Conservation (phyloP, 306 rosid genomes). For the Quercus berberidifolia region DNA sequence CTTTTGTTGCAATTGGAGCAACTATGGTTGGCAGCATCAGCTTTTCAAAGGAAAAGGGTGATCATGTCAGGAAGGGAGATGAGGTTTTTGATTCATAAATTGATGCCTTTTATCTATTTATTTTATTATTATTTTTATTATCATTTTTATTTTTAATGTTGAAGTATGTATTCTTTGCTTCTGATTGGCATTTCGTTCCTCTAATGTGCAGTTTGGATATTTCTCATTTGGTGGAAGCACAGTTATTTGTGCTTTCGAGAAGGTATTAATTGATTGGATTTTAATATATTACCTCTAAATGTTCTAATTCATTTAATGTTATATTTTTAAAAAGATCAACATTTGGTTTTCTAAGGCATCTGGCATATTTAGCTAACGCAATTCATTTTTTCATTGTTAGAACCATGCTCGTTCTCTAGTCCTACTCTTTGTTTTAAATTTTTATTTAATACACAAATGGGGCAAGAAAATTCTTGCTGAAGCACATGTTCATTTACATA, state of each 20-base stretch:
- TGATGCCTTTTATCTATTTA: conserved; percentile 8
- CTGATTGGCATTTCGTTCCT: conserved; percentile 22
- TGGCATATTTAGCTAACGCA: background rate
- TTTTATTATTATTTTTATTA: background rate
- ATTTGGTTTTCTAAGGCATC: background rate
- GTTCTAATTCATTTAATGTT: background rate
- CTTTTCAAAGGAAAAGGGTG: conserved; percentile 72
- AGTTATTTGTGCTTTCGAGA: conserved; percentile 80
- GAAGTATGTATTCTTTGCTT: conserved; percentile 9
- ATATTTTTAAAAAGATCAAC: background rate
- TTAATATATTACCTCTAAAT: background rate
- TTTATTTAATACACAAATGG: background rate
- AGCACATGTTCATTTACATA: background rate
- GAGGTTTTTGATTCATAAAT: conserved; percentile 52
- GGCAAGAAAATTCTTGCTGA: background rate
- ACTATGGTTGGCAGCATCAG: conserved; percentile 98
- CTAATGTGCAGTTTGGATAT: conserved; percentile 76
- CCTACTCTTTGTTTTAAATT: too few relatives aligned
- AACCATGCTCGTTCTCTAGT: background rate
- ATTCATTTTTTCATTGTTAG: background rate
- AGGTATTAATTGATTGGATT: conserved; percentile 37
- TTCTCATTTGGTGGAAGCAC: conserved; percentile 99
- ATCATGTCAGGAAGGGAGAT: conserved; percentile 84
- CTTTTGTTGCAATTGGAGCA: conserved; percentile 94
- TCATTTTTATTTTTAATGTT: background rate